Evolutionary conservation across 768 basidiomycete genomes (phyloP).

Genomic region (Leccinellum albellum): DNA sequence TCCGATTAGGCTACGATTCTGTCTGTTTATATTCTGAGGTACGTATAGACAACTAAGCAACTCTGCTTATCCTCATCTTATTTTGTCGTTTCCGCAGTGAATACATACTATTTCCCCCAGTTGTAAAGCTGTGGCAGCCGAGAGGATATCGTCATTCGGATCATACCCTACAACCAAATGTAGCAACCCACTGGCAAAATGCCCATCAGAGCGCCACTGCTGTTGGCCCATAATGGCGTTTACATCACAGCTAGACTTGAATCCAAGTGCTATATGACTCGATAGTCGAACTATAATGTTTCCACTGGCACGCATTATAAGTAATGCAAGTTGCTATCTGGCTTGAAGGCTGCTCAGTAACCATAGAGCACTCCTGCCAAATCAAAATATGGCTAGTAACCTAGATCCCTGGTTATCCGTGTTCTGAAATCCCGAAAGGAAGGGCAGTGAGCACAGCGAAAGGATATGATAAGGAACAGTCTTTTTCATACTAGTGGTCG

Average conservation of each 20-base stretch:
- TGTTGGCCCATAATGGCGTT: too few relatives aligned
- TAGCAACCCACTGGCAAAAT: too few relatives aligned
- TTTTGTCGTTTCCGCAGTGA: too few relatives aligned
- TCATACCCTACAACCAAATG: not conserved
- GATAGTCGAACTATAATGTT: not conserved
- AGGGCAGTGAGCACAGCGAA: not conserved
- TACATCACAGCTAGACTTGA: not conserved
- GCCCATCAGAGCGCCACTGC: not conserved
- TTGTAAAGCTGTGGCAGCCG: not conserved
- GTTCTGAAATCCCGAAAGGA: not conserved
- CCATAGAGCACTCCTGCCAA: too few relatives aligned
- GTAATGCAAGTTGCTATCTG: not conserved
- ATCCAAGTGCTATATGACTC: not conserved
- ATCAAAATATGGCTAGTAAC: too few relatives aligned
- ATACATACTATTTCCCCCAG: not conserved
- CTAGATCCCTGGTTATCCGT: too few relatives aligned
- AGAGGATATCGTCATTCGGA: not conserved
- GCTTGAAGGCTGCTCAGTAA: not conserved
- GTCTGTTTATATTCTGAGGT: too few relatives aligned
- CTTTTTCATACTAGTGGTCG: too few relatives aligned
- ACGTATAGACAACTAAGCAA: too few relatives aligned
- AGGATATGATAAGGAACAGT: not conserved
- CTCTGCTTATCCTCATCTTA: too few relatives aligned
- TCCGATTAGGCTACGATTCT: too few relatives aligned
- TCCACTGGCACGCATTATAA: not conserved